Conservation (phyloP, 2,329 filamentous ascomycete genomes). For the Neoarthrinium moseri region DNA sequence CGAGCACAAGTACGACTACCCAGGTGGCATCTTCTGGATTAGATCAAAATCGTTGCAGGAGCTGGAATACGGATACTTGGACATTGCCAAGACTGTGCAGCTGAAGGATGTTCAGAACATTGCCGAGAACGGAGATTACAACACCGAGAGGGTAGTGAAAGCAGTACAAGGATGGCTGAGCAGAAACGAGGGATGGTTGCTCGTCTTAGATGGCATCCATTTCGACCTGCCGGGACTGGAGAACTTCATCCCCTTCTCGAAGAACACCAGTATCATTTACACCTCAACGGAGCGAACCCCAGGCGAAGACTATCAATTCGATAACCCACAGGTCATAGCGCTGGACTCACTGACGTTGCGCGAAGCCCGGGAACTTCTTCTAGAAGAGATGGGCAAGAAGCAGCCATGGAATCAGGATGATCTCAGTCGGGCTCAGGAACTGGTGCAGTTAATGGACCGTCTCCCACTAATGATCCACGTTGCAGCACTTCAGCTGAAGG, state of each 20-base stretch:
- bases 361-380: conserved; percentile 60
- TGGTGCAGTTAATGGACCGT: conserved; percentile 63
- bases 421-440: conserved; percentile 53
- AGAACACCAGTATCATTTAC: conserved; percentile 64
- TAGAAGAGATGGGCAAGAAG: conserved; percentile 61
- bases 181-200: conserved; percentile 60
- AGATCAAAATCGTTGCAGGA: conserved; percentile 60
- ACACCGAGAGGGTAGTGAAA: conserved; percentile 49
- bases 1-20: conserved; percentile 55
- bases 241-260: conserved; percentile 63
- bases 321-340: conserved; percentile 56
- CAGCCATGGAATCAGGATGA: conserved; percentile 55
- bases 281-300: conserved; percentile 63
- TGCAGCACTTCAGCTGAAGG: conserved; percentile 60
- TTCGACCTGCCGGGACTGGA: conserved; percentile 58
- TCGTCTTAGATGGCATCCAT: conserved; percentile 66
- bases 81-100: conserved; percentile 59
- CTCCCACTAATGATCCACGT: conserved; percentile 69
- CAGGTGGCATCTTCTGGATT: conserved; percentile 70
- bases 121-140: conserved; percentile 35
- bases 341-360: conserved; percentile 52
- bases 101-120: conserved; percentile 41
- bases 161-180: conserved; percentile 63
- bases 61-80: conserved; percentile 62
- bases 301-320: conserved; percentile 54